Evolutionary conservation across 1,139 yeast genomes (phyloP).

Genomic region (Yarrowia galli): DNA sequence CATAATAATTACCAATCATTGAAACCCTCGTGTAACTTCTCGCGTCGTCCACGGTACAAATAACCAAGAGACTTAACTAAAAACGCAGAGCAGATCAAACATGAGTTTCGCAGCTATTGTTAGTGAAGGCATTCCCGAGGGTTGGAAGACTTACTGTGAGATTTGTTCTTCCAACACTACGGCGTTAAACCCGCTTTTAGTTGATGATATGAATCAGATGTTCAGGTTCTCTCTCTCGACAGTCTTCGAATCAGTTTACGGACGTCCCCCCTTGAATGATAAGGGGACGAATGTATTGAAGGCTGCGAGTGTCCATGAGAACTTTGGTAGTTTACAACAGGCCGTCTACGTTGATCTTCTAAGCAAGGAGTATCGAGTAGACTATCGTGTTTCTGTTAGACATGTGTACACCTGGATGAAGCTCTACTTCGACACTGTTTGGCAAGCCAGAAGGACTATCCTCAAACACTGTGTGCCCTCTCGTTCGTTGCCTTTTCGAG

Average conservation of each 20-base stretch:
- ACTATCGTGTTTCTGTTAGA: neutral
- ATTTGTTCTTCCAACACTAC: neutral
- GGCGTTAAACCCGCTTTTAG: neutral
- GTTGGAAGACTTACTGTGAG: neutral
- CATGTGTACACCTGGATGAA: neutral
- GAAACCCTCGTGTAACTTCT: no score
- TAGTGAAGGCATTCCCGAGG: neutral
- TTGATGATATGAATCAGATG: neutral
- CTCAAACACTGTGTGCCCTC: neutral
- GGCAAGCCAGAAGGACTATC: neutral
- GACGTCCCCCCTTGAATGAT: no score
- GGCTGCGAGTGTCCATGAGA: no score
- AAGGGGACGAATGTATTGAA: no score
- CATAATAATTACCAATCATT: no score
- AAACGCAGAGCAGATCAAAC: neutral
- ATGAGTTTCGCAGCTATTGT: neutral
- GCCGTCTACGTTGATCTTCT: neutral
- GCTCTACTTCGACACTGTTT: neutral
- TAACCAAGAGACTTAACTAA: no score
- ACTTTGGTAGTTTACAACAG: no score
- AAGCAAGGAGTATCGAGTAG: neutral
- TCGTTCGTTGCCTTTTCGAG: neutral
- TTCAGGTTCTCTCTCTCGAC: neutral
- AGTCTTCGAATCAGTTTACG: no score
- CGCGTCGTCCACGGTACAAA: no score